Evolutionary conservation across 805 yeast genomes (phyloP).

Genomic region (Candida michaelii): DNA sequence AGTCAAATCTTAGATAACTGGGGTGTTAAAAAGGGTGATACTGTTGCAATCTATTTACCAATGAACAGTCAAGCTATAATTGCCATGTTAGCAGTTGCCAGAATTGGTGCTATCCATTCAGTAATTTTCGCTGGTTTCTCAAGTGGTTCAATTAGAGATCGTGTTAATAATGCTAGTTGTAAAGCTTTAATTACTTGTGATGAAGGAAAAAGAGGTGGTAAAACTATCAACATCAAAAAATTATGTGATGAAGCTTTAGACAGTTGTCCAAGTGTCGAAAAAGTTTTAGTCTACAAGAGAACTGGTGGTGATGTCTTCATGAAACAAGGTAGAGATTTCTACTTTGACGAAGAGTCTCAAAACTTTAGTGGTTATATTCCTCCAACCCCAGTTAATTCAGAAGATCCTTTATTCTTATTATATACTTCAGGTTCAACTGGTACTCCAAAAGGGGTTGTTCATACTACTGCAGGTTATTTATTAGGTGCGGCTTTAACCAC

Average conservation of each 20-base stretch:
- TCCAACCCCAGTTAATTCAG: slow-evolving; percentile 75
- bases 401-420: slow-evolving; percentile 76
- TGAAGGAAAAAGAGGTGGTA: slow-evolving; percentile 83
- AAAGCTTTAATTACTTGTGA: slow-evolving; percentile 76
- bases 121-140: slow-evolving; percentile 86
- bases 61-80: slow-evolving; percentile 81
- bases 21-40: slow-evolving; percentile 79
- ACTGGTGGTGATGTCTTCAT: slow-evolving; percentile 61
- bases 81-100: slow-evolving; percentile 71
- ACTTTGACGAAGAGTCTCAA: slow-evolving; percentile 71
- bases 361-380: slow-evolving; percentile 69
- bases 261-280: slow-evolving; percentile 62
- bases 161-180: slow-evolving; percentile 71
- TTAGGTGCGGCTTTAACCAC: slow-evolving; percentile 73
- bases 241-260: slow-evolving; percentile 78
- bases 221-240: slow-evolving; percentile 74
- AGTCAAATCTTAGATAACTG: slow-evolving; percentile 65
- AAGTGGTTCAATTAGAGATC: slow-evolving; percentile 67
- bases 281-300: slow-evolving; percentile 72
- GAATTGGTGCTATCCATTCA: slow-evolving; percentile 83
- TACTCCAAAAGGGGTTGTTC: slow-evolving; percentile 84
- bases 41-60: slow-evolving; percentile 84
- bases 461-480: slow-evolving; percentile 77
- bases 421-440: slow-evolving; percentile 90
- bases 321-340: slow-evolving; percentile 61